A percentile compares a stretch with the other conserved stretches of the same genome.
Conservation (phyloP, 1,284 basidiomycete genomes). For the Microbotryum intermedium region DNA sequence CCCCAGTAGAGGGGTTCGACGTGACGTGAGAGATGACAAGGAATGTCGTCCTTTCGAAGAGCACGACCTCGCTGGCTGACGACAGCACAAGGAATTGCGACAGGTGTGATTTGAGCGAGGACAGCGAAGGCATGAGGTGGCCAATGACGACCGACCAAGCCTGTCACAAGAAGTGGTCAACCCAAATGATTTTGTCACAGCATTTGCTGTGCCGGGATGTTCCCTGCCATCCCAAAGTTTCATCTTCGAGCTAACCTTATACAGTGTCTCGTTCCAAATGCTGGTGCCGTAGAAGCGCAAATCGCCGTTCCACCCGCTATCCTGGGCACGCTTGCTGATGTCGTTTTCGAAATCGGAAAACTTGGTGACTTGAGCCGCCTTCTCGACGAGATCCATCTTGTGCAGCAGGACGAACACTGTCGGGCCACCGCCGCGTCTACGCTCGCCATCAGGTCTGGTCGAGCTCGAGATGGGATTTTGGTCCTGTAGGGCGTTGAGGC, state of each 20-base stretch:
- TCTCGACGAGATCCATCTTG: constrained; percentile 72
- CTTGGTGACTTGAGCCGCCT: constrained; percentile 48
- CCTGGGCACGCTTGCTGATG: constrained; percentile 20
- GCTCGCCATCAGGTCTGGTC: neutral
- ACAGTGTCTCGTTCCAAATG: constrained; percentile 95
- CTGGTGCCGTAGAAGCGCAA: constrained; percentile 68
- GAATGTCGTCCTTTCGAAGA: constrained; percentile 96
- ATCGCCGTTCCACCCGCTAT: constrained; percentile 31
- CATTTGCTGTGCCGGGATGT: neutral
- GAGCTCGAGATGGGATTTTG: constrained; percentile 15
- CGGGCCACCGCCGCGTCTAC: constrained; percentile 11
- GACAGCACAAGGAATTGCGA: constrained; percentile 74
- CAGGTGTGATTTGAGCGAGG: constrained; percentile 77
- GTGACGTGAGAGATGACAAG: constrained; percentile 59
- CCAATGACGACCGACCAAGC: constrained; percentile 98
- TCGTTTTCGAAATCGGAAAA: constrained; percentile 35
- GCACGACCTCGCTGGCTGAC: constrained; percentile 82
- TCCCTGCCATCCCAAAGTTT: neutral
- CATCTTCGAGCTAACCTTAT: constrained; percentile 57
- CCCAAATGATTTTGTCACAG: neutral
- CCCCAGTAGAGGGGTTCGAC: neutral
- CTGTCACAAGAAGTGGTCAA: constrained; percentile 42
- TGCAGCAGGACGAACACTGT: constrained; percentile 72
- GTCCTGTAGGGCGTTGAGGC: constrained; percentile 65
- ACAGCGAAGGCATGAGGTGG: constrained; percentile 87